Conservation (phyloP, 805 yeast species). For the Hermanozyma aechmeae region DNA sequence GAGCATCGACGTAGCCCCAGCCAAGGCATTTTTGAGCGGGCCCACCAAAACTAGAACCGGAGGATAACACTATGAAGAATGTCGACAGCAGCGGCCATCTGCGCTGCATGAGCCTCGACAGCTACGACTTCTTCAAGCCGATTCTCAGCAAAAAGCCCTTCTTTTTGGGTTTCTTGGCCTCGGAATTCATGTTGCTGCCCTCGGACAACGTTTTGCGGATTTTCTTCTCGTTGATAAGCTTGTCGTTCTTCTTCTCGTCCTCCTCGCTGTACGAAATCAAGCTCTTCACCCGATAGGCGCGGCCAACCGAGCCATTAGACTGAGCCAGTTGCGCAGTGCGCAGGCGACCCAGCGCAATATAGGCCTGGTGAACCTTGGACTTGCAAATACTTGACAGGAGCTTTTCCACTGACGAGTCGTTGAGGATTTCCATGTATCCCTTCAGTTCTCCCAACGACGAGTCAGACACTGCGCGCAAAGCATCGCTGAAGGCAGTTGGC, state of each 20-base stretch:
- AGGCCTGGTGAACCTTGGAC: conserved; percentile 27
- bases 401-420: conserved; percentile 6
- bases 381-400: conserved; percentile 10
- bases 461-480: no score
- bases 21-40: no score
- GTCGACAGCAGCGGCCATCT: no score
- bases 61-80: no score
- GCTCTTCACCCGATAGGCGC: conserved; percentile 32
- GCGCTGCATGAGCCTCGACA: no score
- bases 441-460: conserved; percentile 20
- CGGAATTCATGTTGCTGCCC: conserved; percentile 2
- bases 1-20: not conserved
- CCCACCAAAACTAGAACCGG: no score
- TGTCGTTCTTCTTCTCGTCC: conserved; percentile 16
- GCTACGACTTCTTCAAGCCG: conserved; percentile 13
- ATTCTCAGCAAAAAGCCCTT: conserved; percentile 15
- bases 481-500: no score
- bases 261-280: conserved; percentile 26
- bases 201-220: conserved; percentile 7
- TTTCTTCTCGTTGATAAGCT: conserved; percentile 6
- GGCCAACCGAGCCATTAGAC: conserved; percentile 7
- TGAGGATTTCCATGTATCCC: conserved; percentile 13
- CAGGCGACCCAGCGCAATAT: conserved; percentile 4
- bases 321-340: conserved; percentile 5
- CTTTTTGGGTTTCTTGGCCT: conserved; percentile 6